Conservation (phyloP, 306 rosid genomes). For the Quercus rubra region DNA sequence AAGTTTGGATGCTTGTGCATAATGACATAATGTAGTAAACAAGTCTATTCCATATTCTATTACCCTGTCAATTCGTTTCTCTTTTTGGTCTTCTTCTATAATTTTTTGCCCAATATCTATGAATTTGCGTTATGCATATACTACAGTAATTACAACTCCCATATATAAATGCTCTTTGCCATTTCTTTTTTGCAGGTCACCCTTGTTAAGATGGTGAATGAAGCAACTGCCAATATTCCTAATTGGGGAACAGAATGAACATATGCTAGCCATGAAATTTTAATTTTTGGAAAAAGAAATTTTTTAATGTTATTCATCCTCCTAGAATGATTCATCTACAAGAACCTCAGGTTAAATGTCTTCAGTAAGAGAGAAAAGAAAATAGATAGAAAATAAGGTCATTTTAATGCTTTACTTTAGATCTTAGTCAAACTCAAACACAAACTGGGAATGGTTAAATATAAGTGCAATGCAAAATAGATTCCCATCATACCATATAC, state of each 20-base stretch:
- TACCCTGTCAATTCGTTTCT: not conserved
- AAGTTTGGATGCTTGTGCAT: not conserved
- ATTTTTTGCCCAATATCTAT: not conserved
- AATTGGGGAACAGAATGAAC: constrained; percentile 60
- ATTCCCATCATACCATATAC: not conserved
- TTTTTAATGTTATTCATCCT: not conserved
- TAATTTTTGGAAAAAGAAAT: not conserved
- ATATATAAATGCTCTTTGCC: constrained; percentile 12
- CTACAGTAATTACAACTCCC: not conserved
- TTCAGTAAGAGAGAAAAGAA: not conserved
- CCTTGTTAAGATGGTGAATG: constrained; percentile 85
- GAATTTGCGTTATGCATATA: not conserved
- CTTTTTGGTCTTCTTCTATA: not conserved
- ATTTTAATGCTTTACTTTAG: not conserved
- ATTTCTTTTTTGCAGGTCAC: constrained; percentile 57
- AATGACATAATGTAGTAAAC: too few relatives aligned
- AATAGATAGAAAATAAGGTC: not conserved
- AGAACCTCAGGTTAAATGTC: constrained; percentile 2
- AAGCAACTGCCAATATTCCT: constrained; percentile 76
- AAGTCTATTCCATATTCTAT: not conserved
- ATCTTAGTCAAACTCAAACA: not conserved
- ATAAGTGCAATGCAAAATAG: not conserved
- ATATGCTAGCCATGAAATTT: not conserved
- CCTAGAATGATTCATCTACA: not conserved
- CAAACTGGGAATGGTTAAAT: not conserved